Conservation (phyloP, 129 eudicot genomes). For the Centella asiatica region DNA sequence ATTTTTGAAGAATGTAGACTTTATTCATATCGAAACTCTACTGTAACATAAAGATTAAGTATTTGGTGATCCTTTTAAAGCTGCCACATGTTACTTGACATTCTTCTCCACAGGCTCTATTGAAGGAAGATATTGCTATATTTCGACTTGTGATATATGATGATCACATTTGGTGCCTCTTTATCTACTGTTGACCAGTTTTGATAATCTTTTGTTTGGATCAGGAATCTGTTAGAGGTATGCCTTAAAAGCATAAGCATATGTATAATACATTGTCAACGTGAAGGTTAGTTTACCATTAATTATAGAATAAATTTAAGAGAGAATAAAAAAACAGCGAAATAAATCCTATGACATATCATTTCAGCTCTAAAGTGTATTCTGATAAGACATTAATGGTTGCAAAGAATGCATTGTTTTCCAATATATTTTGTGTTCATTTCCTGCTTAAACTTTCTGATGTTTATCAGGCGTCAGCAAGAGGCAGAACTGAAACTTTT, state of each 20-base stretch:
- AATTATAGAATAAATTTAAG: conserved; percentile 20
- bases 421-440: conserved; percentile 6
- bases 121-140: conserved; percentile 90
- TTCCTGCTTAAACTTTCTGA: conserved; percentile 14
- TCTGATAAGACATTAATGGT: conserved; percentile 8
- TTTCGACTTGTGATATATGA: conserved; percentile 68
- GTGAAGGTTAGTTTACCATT: conserved; percentile 75
- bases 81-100: conserved; percentile 77
- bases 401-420: conserved; percentile 12
- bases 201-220: conserved; percentile 76
- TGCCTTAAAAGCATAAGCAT: conserved; percentile 77
- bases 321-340: conserved; percentile 17
- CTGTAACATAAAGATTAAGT: conserved; percentile 20
- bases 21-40: conserved; percentile 12
- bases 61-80: conserved; percentile 40
- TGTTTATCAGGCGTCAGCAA: conserved; percentile 62
- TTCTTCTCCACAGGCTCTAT: conserved; percentile 86
- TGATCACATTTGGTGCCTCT: conserved; percentile 76
- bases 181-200: conserved; percentile 77
- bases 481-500: conserved; percentile 71
- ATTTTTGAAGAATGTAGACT: not conserved
- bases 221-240: conserved; percentile 81
- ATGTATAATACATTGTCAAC: conserved; percentile 47
- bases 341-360: conserved; percentile 1
- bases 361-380: conserved; percentile 4